A percentile compares a stretch with the other conserved stretches of the same genome.
These are phyloP conservation scores for Microsporum audouinii DNA, from an alignment of 2,329 filamentous ascomycete genomes.

Conservation along the genomic window DNA sequence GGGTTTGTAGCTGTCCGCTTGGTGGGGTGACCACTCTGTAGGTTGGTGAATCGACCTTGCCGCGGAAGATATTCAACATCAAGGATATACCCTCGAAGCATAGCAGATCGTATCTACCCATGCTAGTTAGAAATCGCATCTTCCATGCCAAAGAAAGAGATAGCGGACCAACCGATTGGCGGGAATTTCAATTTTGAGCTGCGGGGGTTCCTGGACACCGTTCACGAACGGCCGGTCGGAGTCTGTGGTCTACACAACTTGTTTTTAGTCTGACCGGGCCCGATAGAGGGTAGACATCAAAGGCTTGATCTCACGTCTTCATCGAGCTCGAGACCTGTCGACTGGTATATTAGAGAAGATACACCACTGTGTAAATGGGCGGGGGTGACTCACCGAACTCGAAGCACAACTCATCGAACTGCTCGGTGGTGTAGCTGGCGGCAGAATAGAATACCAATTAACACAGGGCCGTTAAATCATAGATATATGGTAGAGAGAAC, in stretches of 20 bases:
- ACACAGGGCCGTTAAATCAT: background rate
- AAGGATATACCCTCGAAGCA: constrained; percentile 95
- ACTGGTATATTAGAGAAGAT: constrained; percentile 16
- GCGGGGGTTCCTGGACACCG: constrained; percentile 73
- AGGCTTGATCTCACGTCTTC: constrained; percentile 52
- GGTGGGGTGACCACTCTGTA: constrained; percentile 64
- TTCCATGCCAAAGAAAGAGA: background rate
- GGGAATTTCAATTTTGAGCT: constrained; percentile 96
- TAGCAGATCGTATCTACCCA: constrained; percentile 64
- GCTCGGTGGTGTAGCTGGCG: constrained; percentile 69
- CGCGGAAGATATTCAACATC: constrained; percentile 91
- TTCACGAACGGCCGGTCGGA: constrained; percentile 61
- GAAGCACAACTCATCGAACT: constrained; percentile 96
- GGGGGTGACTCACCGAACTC: constrained; percentile 58
- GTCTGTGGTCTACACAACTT: constrained; percentile 49
- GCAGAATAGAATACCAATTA: background rate
- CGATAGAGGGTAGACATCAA: constrained; percentile 4
- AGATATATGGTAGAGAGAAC: background rate
- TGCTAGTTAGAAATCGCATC: constrained; percentile 17
- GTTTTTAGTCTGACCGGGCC: constrained; percentile 16
- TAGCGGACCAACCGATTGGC: constrained; percentile 63
- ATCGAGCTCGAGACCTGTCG: constrained; percentile 72
- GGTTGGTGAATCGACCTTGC: constrained; percentile 61
- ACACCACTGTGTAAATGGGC: constrained; percentile 10
- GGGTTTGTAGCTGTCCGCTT: constrained; percentile 62